phyloP scores from a whole-genome alignment of 768 basidiomycete species.

The Pleurotus tuber-regium region DNA sequence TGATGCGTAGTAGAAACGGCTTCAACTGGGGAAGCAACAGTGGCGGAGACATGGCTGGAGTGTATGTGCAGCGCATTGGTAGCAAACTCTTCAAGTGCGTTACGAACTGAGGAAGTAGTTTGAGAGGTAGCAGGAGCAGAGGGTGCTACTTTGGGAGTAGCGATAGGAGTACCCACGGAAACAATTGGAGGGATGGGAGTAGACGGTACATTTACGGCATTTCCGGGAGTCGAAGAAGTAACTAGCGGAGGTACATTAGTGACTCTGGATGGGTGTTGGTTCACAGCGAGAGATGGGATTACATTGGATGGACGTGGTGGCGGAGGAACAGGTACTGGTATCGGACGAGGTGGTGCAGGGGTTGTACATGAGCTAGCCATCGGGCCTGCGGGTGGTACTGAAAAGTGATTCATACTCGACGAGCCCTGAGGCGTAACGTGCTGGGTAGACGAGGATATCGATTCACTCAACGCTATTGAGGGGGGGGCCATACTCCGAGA shows the following conservation, averaged over 20 bases:
- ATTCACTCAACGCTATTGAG: background rate
- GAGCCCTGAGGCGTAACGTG: background rate
- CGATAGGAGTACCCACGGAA: background rate
- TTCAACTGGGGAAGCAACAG: background rate
- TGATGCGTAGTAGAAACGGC: background rate
- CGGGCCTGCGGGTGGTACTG: background rate
- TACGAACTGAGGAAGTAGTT: background rate
- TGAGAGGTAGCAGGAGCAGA: background rate
- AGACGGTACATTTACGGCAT: no score
- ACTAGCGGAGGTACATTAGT: background rate
- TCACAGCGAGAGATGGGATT: background rate
- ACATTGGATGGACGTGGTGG: background rate
- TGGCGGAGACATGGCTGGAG: background rate
- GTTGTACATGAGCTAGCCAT: background rate
- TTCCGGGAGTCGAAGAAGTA: background rate
- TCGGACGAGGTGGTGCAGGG: background rate
- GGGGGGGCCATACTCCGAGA: slow-evolving; percentile 4
- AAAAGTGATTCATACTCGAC: background rate
- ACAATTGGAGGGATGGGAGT: background rate
- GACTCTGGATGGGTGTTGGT: background rate
- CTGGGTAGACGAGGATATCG: background rate
- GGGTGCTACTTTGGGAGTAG: background rate
- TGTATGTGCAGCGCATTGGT: background rate
- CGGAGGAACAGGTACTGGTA: background rate
- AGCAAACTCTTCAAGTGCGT: background rate